phyloP scores from a whole-genome alignment of 768 basidiomycete species.

The Suillus brevipes region DNA sequence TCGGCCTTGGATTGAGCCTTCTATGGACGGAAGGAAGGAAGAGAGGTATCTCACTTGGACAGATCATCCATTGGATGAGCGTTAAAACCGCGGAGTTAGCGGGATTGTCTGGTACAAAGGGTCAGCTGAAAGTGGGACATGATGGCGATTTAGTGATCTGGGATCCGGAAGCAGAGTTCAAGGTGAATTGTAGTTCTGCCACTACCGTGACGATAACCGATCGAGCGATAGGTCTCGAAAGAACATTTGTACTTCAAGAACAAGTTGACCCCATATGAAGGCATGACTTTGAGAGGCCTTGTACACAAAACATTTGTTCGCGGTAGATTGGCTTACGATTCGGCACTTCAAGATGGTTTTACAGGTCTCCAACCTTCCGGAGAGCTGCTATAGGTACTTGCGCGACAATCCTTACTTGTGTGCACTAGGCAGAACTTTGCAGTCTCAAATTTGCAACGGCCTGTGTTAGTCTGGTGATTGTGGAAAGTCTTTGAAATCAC shows the following conservation, averaged over 20 bases:
- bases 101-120: conserved; percentile 69
- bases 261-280: conserved; percentile 89
- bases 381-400: conserved; percentile 33
- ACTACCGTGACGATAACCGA: conserved; percentile 6
- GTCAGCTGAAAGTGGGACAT: conserved; percentile 66
- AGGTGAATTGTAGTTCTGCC: conserved; percentile 30
- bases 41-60: conserved; percentile 52
- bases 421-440: not conserved
- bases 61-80: conserved; percentile 74
- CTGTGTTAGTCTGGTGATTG: not conserved
- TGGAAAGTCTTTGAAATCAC: not conserved
- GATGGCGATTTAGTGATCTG: conserved; percentile 90
- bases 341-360: conserved; percentile 30
- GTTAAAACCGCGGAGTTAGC: conserved; percentile 77
- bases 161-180: conserved; percentile 58
- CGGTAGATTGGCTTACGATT: conserved; percentile 67
- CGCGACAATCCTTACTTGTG: not conserved
- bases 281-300: conserved; percentile 62
- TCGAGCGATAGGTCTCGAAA: conserved; percentile 60
- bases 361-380: conserved; percentile 37
- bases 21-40: conserved; percentile 79
- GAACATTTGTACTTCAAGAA: conserved; percentile 87
- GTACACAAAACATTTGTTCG: conserved; percentile 79
- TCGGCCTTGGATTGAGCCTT: conserved; percentile 87
- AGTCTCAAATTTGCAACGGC: not conserved